These are phyloP conservation scores for Backusella circina DNA, from an alignment of 192 early-diverging fungal species.

Conservation along the genomic window DNA sequence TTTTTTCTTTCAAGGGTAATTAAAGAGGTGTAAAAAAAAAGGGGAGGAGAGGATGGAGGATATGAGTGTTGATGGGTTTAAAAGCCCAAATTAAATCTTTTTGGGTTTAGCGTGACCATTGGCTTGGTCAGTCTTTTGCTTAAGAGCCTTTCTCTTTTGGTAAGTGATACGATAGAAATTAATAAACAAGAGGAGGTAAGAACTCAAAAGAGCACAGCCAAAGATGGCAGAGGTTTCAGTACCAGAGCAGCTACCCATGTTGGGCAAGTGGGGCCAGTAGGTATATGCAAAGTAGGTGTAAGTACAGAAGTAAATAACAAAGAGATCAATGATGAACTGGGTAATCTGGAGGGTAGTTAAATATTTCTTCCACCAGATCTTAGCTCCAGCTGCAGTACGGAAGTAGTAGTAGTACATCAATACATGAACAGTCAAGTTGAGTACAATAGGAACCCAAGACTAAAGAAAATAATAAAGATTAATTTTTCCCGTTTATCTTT, in stretches of 20 bases:
- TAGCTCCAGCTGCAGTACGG: constrained; percentile 65
- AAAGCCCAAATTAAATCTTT: constrained; percentile 1
- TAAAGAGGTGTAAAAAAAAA: not conserved
- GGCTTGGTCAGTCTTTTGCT: constrained; percentile 1
- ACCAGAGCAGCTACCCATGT: constrained; percentile 67
- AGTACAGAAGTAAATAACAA: constrained; percentile 78
- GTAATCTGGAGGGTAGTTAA: constrained; percentile 84
- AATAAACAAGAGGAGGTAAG: constrained; percentile 83
- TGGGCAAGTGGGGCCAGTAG: constrained; percentile 59
- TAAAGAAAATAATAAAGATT: not conserved
- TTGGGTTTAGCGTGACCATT: constrained; percentile 39
- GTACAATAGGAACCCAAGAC: constrained; percentile 72
- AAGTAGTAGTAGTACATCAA: constrained; percentile 89
- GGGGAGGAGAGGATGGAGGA: not conserved
- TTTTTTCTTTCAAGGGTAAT: not conserved
- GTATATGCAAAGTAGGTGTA: constrained; percentile 76
- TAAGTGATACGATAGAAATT: constrained; percentile 85
- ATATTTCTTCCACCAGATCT: constrained; percentile 92
- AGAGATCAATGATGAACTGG: constrained; percentile 85
- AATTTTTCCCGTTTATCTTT: not conserved
- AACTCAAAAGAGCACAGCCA: constrained; percentile 70
- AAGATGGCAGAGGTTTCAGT: constrained; percentile 72
- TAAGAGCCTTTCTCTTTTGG: constrained; percentile 45
- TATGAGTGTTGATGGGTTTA: not conserved
- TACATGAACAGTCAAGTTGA: constrained; percentile 86